phyloP scores from a whole-genome alignment of 495 filamentous ascomycete species.

The Glonium stellatum region DNA sequence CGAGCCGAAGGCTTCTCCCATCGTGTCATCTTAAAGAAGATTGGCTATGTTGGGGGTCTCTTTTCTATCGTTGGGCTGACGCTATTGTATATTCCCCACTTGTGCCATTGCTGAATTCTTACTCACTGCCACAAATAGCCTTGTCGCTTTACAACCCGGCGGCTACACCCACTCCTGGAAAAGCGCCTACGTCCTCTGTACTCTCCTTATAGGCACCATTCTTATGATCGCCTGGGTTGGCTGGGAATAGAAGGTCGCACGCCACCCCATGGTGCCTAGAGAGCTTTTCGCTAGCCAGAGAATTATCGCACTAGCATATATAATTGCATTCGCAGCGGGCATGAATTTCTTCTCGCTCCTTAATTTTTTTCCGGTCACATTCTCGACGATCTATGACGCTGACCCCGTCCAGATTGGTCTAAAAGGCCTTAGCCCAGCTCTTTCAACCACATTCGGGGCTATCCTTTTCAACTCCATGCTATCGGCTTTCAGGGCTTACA shows the following conservation, averaged over 20 bases:
- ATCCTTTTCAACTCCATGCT: conserved; percentile 27
- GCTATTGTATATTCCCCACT: conserved; percentile 20
- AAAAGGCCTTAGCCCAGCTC: conserved; percentile 26
- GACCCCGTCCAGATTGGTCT: conserved; percentile 31
- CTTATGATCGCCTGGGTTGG: conserved; percentile 54
- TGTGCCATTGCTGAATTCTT: background rate
- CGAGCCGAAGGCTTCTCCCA: conserved; percentile 27
- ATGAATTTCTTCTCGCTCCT: conserved; percentile 32
- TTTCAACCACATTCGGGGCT: conserved; percentile 25
- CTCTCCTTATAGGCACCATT: conserved; percentile 66
- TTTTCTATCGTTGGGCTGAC: conserved; percentile 30
- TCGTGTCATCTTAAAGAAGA: conserved; percentile 22
- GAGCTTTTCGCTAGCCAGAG: conserved; percentile 42
- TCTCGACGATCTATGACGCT: conserved; percentile 26
- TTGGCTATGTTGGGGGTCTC: conserved; percentile 28
- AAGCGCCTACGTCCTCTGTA: conserved; percentile 65
- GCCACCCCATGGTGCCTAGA: conserved; percentile 68
- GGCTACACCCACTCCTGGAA: conserved; percentile 67
- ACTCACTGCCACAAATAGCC: conserved; percentile 8
- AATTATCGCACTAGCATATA: conserved; percentile 26
- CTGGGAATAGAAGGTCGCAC: conserved; percentile 64
- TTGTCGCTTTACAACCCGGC: conserved; percentile 29
- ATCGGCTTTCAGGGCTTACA: conserved; percentile 13
- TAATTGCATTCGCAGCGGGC: conserved; percentile 30
- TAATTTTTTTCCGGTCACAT: conserved; percentile 30